phyloP scores from a whole-genome alignment of 2,329 filamentous ascomycete genomes.

The Elsinoe necatrix region DNA sequence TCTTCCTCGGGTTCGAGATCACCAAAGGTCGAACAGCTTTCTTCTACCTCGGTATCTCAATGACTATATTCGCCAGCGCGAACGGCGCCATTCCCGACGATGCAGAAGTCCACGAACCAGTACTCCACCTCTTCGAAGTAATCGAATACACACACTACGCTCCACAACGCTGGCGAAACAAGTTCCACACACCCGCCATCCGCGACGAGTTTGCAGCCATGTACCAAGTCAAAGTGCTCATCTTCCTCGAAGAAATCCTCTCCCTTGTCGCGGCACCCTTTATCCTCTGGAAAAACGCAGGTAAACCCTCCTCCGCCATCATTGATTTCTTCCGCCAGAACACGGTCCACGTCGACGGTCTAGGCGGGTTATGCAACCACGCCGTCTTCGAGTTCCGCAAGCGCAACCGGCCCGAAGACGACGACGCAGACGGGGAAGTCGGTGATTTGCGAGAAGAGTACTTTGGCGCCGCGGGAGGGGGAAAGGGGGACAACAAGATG shows the following conservation, averaged over 20 bases:
- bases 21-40: slow-evolving; percentile 79
- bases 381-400: slow-evolving; percentile 96
- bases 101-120: slow-evolving; percentile 81
- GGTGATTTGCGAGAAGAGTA: slow-evolving; percentile 72
- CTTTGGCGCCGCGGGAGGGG: slow-evolving; percentile 63
- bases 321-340: slow-evolving; percentile 98
- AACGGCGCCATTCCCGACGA: slow-evolving; percentile 77
- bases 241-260: slow-evolving; percentile 85
- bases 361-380: slow-evolving; percentile 95
- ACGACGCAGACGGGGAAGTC: slow-evolving; percentile 31
- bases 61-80: slow-evolving; percentile 72
- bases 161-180: slow-evolving; percentile 77
- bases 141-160: slow-evolving; percentile 90
- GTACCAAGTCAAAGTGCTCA: slow-evolving; percentile 85
- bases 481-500: slow-evolving; percentile 72
- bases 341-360: slow-evolving; percentile 89
- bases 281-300: slow-evolving; percentile 76
- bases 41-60: slow-evolving; percentile 80
- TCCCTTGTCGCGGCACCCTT: slow-evolving; percentile 90
- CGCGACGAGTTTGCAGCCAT: slow-evolving; percentile 81
- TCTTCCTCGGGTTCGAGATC: slow-evolving; percentile 87
- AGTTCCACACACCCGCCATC: slow-evolving; percentile 89
- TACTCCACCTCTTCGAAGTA: slow-evolving; percentile 78
- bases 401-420: slow-evolving; percentile 46
- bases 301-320: slow-evolving; percentile 81